These are phyloP conservation scores for Boletus reticuloceps DNA, from an alignment of 768 basidiomycete species.

Conservation along the genomic window DNA sequence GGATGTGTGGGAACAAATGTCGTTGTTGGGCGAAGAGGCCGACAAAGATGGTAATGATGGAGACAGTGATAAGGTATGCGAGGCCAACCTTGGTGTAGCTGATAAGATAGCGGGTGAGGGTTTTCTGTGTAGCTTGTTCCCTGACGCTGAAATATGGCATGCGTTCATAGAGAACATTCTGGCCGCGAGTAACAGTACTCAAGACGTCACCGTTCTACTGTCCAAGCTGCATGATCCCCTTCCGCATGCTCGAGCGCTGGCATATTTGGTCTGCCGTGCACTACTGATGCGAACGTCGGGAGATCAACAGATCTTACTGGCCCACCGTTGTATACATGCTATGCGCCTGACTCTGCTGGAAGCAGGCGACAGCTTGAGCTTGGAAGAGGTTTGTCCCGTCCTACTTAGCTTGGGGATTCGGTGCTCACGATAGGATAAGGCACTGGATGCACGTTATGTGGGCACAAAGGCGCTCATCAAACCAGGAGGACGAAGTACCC, in stretches of 20 bases:
- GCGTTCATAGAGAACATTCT: conserved; percentile 58
- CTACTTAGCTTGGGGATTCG: background rate
- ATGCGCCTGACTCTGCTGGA: conserved; percentile 48
- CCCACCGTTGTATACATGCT: conserved; percentile 43
- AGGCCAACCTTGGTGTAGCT: conserved; percentile 53
- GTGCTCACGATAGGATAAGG: conserved; percentile 33
- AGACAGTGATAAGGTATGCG: conserved; percentile 43
- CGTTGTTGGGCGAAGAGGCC: conserved; percentile 28
- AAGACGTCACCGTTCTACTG: conserved; percentile 50
- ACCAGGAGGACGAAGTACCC: conserved; percentile 56
- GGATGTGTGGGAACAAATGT: conserved; percentile 35
- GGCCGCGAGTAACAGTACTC: conserved; percentile 41
- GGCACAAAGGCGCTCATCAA: conserved; percentile 53
- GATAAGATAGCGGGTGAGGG: conserved; percentile 62
- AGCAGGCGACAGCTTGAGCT: conserved; percentile 36
- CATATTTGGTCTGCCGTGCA: conserved; percentile 60
- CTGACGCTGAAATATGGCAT: background rate
- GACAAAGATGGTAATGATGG: conserved; percentile 32
- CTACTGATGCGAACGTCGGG: conserved; percentile 57
- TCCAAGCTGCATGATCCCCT: conserved; percentile 47
- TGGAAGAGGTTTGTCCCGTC: conserved; percentile 29
- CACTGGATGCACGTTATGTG: conserved; percentile 42
- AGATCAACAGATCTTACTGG: conserved; percentile 56
- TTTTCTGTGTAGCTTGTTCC: background rate
- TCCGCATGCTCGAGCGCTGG: conserved; percentile 53